Evolutionary conservation across 805 yeast genomes (phyloP), one percentile per base, ranked within the genome.

Genomic region (Tanozyma kutaoensis): DNA sequence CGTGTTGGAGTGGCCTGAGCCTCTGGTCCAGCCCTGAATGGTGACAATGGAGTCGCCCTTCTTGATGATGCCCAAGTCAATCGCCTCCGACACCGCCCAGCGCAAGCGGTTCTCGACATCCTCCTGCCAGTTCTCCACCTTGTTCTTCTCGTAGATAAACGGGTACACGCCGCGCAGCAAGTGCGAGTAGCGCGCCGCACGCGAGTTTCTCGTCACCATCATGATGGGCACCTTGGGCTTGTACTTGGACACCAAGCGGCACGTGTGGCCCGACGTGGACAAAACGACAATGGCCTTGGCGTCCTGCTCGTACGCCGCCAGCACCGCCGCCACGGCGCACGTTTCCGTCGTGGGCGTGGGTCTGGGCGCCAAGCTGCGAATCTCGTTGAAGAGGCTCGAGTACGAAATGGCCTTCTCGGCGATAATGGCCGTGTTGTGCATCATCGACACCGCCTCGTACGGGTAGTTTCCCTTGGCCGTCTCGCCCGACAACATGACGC

Each of bases 391-490:
- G 45, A 75, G 61, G 38, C 77, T 66, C 46, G 65, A 71, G 72
- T 91, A 84, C 46, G 96, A 82, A 55, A 88, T 76, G 43, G 95
- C 94, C 68, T 79, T 80, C 72, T 91, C 98, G 48, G 98, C 97
- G 50, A 84, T 77, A 50, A 88, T 62, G 51, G 93, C 75, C 39
- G 96, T 91, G 71, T 86, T 88, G 66, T 86, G 95, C 98, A 91
- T 91, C 86, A 91, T 86, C 43, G 86, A 70, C 40, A 91, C 98
- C 38, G 98, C 95, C 69, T 91, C 94, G 38, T 76, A 60, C 58
- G 98, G 98, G 71, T 91, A 91, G 72, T 76, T 75, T 70, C 98
- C 98, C 76, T 91, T 91, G 52, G 98, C 98, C 48, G 98, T 91
- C 70, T 91, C 98, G 59, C 98, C 98, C 32, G 94, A 80, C 58